A percentile compares a stretch with the other conserved stretches of the same genome.
These are phyloP conservation scores for Colletotrichum noveboracense DNA, from an alignment of 2,329 filamentous ascomycete species.

Conservation along the genomic window DNA sequence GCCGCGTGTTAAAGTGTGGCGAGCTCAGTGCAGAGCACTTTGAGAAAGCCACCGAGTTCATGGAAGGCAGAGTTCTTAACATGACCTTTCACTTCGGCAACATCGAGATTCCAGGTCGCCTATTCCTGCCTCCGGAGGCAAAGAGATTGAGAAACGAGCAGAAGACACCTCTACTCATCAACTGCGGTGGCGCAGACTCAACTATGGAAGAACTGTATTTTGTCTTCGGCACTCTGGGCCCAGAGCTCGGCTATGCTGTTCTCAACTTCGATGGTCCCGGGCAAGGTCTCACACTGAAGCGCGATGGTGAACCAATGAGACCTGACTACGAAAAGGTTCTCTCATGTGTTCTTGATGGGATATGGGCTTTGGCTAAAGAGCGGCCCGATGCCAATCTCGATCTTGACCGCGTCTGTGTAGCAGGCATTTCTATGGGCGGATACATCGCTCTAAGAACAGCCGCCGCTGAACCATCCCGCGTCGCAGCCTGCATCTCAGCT, in stretches of 20 bases:
- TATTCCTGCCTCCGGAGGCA: slow-evolving; percentile 36
- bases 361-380: slow-evolving; percentile 20
- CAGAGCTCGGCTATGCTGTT: slow-evolving; percentile 43
- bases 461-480: slow-evolving; percentile 40
- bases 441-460: slow-evolving; percentile 30
- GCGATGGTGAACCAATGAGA: slow-evolving; percentile 31
- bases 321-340: slow-evolving; percentile 43
- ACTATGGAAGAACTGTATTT: slow-evolving; percentile 47
- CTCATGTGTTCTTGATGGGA: slow-evolving; percentile 34
- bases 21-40: slow-evolving; percentile 25
- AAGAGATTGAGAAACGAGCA: slow-evolving; percentile 23
- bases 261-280: slow-evolving; percentile 52
- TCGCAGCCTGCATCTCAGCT: slow-evolving; percentile 47
- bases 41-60: slow-evolving; percentile 23
- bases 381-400: slow-evolving; percentile 37
- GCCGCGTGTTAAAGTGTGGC: slow-evolving; percentile 23
- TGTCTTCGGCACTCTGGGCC: slow-evolving; percentile 27
- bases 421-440: slow-evolving; percentile 46
- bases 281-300: slow-evolving; percentile 42
- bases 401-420: slow-evolving; percentile 37
- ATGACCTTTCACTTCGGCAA: slow-evolving; percentile 31
- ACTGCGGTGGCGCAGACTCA: slow-evolving; percentile 39
- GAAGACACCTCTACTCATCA: slow-evolving; percentile 39
- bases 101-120: slow-evolving; percentile 40
- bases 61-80: slow-evolving; percentile 28